Evolutionary conservation across 2,329 filamentous ascomycete species (phyloP), one percentile per base, ranked within the genome.

Genomic region (Penicillium sp.): DNA sequence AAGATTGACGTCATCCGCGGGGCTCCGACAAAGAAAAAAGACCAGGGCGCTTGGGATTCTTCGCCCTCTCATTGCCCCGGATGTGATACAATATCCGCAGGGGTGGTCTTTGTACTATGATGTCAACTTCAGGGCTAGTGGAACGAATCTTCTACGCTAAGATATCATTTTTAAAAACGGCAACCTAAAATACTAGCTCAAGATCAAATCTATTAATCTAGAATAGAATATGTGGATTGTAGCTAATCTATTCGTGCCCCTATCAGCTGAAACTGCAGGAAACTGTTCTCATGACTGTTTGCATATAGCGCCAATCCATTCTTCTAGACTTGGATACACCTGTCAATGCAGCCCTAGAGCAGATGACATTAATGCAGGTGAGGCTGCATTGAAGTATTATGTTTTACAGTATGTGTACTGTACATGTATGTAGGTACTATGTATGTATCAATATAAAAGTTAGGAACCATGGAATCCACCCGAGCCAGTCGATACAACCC

Each of bases 401-500:
- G 34, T 19, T 43, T 29, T 52, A 52, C 40, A 43, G 11, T 15
- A 40, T 21, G 11, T 23, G 10, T 21, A 40, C 19, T 5, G 39
- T 40, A 15, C 10, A 11, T 11, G 29, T 31, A 31, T 29, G 29
- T 21, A 21, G 23, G 23, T 23, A 21, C 21, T 6, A 2, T 16
- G 21, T 23, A 43, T 25, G 38, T 25, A 51, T 29, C 21, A 36
- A 31, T 25, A 39, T 39, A 39, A 31, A 16, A 31, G 10, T 0
- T 33, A 23, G 11, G 31, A 50, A 55, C 53, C 53, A 51, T 50
- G 53, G 53, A 49, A 43, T 27, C 9, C 31, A 10, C 21, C 53
- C 41, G 36, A 33, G n/a, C 33, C 48, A 38, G 36, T 45, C 3
- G 39, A 16, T 29, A 15, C 21, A 23, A 52, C 19, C 57, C 57